These are phyloP conservation scores for Daldinia grandis DNA, from an alignment of 495 filamentous ascomycete species.

Conservation along the genomic window DNA sequence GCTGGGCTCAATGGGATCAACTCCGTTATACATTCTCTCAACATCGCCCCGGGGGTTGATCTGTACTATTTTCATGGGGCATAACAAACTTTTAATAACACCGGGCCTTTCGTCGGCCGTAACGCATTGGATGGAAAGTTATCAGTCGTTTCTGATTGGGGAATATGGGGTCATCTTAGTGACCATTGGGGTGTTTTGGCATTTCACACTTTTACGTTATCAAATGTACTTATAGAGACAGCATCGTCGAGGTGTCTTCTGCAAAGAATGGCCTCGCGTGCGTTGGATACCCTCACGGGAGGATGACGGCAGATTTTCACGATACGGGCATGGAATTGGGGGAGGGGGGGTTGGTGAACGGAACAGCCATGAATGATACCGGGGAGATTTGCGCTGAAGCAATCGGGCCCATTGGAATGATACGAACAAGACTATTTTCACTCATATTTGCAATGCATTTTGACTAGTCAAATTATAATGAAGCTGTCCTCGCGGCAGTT, in stretches of 20 bases:
- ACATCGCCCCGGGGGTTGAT: slow-evolving; percentile 25
- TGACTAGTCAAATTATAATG: slow-evolving; percentile 34
- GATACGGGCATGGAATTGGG: slow-evolving; percentile 29
- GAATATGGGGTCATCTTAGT: slow-evolving; percentile 18
- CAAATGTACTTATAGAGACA: slow-evolving; percentile 46
- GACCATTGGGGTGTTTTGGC: slow-evolving; percentile 30
- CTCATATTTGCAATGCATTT: slow-evolving; percentile 14
- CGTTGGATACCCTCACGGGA: slow-evolving; percentile 48
- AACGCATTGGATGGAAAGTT: slow-evolving; percentile 19
- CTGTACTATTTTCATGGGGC: slow-evolving; percentile 42
- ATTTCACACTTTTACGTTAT: slow-evolving; percentile 32
- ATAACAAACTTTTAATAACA: slow-evolving; percentile 38
- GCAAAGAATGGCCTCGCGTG: slow-evolving; percentile 34
- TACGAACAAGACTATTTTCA: slow-evolving; percentile 36
- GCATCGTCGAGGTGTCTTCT: slow-evolving; percentile 31
- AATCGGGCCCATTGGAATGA: slow-evolving; percentile 37
- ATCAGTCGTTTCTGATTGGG: slow-evolving; percentile 20
- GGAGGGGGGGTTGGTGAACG: slow-evolving; percentile 29
- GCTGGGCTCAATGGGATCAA: slow-evolving; percentile 45
- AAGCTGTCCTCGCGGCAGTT: slow-evolving; percentile 29
- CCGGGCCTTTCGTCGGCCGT: slow-evolving; percentile 15
- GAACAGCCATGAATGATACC: slow-evolving; percentile 38
- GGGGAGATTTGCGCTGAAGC: slow-evolving; percentile 33
- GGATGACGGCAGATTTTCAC: slow-evolving; percentile 36
- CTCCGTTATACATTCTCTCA: slow-evolving; percentile 38